Evolutionary conservation across 306 rosid genomes (phyloP).

Genomic region (Rosa rugosa): DNA sequence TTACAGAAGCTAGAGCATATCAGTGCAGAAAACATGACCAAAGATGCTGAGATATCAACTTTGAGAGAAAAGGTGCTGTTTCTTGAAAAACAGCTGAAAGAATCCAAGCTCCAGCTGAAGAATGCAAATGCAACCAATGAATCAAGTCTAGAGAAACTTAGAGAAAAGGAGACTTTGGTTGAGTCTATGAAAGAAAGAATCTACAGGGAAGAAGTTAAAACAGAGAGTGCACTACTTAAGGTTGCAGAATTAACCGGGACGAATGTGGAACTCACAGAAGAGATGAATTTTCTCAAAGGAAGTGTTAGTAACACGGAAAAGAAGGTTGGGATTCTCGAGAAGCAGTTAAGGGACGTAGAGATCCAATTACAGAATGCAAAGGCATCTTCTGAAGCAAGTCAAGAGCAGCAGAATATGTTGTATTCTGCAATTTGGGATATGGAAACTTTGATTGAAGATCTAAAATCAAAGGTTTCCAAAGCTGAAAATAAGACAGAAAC

Average conservation of each 20-base stretch:
- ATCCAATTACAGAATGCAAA: conserved; percentile 78
- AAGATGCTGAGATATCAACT: conserved; percentile 46
- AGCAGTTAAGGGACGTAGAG: conserved; percentile 78
- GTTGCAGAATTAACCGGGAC: conserved; percentile 74
- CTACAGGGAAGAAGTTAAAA: conserved; percentile 59
- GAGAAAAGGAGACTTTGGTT: conserved; percentile 53
- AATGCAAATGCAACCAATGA: conserved; percentile 42
- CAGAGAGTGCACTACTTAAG: conserved; percentile 74
- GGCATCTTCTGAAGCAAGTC: conserved; percentile 85
- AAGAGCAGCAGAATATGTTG: conserved; percentile 96
- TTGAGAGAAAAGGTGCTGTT: conserved; percentile 59
- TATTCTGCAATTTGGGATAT: conserved; percentile 97
- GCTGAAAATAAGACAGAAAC: conserved; percentile 69
- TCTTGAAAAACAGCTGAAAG: conserved; percentile 52
- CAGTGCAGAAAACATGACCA: conserved; percentile 37
- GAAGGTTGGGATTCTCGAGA: conserved; percentile 85
- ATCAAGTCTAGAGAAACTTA: conserved; percentile 50
- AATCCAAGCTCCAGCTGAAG: conserved; percentile 43
- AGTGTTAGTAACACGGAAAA: conserved; percentile 65
- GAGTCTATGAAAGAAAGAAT: conserved; percentile 64
- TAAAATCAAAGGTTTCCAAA: conserved; percentile 80
- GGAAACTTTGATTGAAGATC: conserved; percentile 94
- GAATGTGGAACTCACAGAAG: conserved; percentile 83
- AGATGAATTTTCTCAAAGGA: conserved; percentile 75
- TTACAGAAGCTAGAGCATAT: conserved; percentile 45